A percentile compares a stretch with the other conserved stretches of the same genome.
phyloP scores from a whole-genome alignment of 768 basidiomycete species.

The Exsudoporus frostii region DNA sequence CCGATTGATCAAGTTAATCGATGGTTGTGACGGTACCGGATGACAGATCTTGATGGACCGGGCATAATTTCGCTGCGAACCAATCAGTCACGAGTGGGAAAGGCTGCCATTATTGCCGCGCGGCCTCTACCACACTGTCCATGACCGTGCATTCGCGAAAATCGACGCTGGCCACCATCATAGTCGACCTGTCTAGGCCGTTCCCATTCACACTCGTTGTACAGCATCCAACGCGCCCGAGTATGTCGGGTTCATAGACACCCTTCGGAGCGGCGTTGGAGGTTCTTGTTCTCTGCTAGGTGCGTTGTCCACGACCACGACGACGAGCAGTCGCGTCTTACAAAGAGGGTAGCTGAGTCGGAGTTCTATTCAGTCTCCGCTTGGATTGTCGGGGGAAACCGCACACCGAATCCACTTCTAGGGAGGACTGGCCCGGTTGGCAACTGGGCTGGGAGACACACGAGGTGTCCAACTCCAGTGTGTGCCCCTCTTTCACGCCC shows the following conservation, averaged over 20 bases:
- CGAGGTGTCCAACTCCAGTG: neutral
- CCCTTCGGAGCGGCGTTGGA: neutral
- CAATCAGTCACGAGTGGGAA: constrained; percentile 26
- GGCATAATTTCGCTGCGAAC: constrained; percentile 10
- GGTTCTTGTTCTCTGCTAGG: neutral
- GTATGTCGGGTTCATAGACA: neutral
- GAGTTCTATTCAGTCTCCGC: constrained; percentile 15
- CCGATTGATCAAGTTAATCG: constrained; percentile 13
- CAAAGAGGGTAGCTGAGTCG: constrained; percentile 4
- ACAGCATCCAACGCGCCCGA: neutral
- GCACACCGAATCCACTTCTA: neutral
- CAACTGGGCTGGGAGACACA: constrained; percentile 5
- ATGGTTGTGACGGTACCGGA: constrained; percentile 15
- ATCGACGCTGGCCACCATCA: neutral
- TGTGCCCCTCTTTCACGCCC: neutral
- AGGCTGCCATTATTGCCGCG: constrained; percentile 7
- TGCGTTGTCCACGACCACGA: constrained; percentile 9
- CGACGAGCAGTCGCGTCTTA: constrained; percentile 1
- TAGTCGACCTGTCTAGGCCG: neutral
- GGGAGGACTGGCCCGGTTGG: constrained; percentile 11
- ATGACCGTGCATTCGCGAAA: constrained; percentile 1
- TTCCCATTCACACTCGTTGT: neutral
- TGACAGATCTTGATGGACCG: constrained; percentile 12
- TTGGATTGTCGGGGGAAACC: neutral
- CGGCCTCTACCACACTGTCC: constrained; percentile 15